Percentiles rank a stretch among this genome's conserved stretches.
Evolutionary conservation across 768 basidiomycete species (phyloP).

Genomic region (Boletales sp.): DNA sequence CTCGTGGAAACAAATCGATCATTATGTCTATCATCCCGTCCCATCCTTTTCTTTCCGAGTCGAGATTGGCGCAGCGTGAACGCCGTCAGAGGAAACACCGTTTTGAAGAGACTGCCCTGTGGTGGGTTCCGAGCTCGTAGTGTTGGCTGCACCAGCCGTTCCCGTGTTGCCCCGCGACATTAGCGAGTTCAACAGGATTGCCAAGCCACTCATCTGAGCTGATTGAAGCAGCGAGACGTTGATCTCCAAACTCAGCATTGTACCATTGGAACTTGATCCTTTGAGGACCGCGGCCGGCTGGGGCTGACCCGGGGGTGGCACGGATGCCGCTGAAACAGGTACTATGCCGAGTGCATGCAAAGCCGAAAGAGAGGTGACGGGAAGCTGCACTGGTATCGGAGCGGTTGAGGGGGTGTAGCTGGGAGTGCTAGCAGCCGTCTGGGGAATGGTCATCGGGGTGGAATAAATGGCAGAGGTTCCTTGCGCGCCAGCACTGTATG

Average conservation of each 20-base stretch:
- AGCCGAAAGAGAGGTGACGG: slow-evolving; percentile 52
- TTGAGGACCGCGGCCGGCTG: slow-evolving; percentile 76
- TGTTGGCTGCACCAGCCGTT: slow-evolving; percentile 8
- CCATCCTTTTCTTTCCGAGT: slow-evolving; percentile 18
- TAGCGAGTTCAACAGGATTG: slow-evolving; percentile 66
- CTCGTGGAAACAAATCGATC: slow-evolving; percentile 6
- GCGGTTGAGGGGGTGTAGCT: slow-evolving; percentile 28
- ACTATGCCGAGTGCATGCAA: slow-evolving; percentile 71
- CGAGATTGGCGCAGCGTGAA: slow-evolving; percentile 4
- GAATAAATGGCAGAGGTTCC: slow-evolving; percentile 24
- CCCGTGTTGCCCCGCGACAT: slow-evolving; percentile 45
- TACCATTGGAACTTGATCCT: slow-evolving; percentile 67
- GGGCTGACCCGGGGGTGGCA: slow-evolving; percentile 51
- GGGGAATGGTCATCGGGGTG: slow-evolving; percentile 31
- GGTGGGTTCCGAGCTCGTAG: slow-evolving; percentile 9
- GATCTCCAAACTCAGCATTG: slow-evolving; percentile 73
- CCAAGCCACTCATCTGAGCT: slow-evolving; percentile 74
- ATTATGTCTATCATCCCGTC: slow-evolving; percentile 20
- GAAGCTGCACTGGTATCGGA: slow-evolving; percentile 65
- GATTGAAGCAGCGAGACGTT: slow-evolving; percentile 71
- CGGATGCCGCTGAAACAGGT: slow-evolving; percentile 56
- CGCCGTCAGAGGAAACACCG: slow-evolving; percentile 6
- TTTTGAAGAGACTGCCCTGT: slow-evolving; percentile 15
- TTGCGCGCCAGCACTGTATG: slow-evolving; percentile 37
- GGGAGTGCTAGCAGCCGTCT: slow-evolving; percentile 32